A percentile compares a stretch with the other conserved stretches of the same genome.
phyloP scores from a whole-genome alignment of 2,329 filamentous ascomycete species.

The Phialemoniopsis sp. region DNA sequence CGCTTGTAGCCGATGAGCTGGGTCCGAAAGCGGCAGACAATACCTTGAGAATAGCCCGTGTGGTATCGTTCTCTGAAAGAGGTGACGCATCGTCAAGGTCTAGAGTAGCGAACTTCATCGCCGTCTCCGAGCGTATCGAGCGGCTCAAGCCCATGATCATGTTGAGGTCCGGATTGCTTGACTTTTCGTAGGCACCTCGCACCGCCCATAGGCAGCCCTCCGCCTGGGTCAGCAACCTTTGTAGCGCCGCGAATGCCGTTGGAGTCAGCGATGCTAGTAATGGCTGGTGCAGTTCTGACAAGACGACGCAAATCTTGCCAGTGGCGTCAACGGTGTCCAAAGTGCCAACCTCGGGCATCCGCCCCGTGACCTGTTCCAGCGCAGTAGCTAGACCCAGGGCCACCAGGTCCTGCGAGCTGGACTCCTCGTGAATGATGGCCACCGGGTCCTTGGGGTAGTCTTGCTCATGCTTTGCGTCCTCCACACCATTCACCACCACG shows the following conservation, averaged over 20 bases:
- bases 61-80: conserved; percentile 15
- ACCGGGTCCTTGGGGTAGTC: conserved; percentile 21
- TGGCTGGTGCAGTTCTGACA: conserved; percentile 38
- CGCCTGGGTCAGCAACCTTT: conserved; percentile 25
- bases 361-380: conserved; percentile 24
- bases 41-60: conserved; percentile 20
- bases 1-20: conserved; percentile 21
- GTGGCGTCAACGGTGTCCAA: conserved; percentile 21
- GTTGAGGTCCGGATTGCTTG: conserved; percentile 31
- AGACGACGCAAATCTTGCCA: conserved; percentile 34
- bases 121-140: conserved; percentile 40
- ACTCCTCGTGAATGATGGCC: conserved; percentile 31
- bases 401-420: conserved; percentile 22
- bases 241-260: conserved; percentile 29
- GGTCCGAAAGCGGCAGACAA: conserved; percentile 29
- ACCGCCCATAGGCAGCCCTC: conserved; percentile 35
- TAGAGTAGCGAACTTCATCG: conserved; percentile 37
- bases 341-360: conserved; percentile 20
- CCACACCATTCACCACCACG: conserved; percentile 1
- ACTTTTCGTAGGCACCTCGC: conserved; percentile 29
- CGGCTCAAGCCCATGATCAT: conserved; percentile 40
- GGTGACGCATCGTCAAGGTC: conserved; percentile 31
- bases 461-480: too few relatives aligned
- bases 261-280: conserved; percentile 33
- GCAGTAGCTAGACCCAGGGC: conserved; percentile 25